Base-by-base conservation (phyloP, 768 basidiomycete genomes). In the Lactarius vividus region DNA sequence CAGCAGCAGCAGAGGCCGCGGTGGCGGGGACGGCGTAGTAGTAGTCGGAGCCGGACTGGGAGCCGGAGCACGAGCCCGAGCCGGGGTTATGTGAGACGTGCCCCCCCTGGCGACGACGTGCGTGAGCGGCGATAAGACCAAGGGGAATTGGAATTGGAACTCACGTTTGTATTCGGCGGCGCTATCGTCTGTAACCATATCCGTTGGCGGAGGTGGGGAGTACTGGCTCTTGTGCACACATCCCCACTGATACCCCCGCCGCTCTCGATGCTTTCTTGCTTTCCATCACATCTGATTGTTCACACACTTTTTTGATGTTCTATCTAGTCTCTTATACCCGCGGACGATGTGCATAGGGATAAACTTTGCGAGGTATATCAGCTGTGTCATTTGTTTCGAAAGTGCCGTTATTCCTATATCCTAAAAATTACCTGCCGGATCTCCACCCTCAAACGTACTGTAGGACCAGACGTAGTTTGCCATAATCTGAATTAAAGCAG, bases 401-500 rank as follows among this genome's bases (percentile, higher is more conserved):
- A 58, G 42, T 40, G 35, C 57, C 37, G 13, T 33, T 35, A 52
- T 35, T 35, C 26, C 33, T 18, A 49, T 11, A 49, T 64, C 26
- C 57, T 20, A 64, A 53, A 64, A 53, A 35, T 37, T 39, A 33
- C 35, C 39, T 16, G 18, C 11, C 26, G 28, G 58, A 52, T 54
- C 61, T 29, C 54, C 15, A 29, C 35, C 35, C 56, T 46, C 56
- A 29, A 44, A 39, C n/a, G n/a, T n/a, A n/a, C 60, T 60, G 52
- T 40, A 57, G 42, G 37, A 62, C 13, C 26, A 31, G 23, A 28
- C 31, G 23, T 63, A 59, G 57, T 46, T 46, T 35, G 57, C 39
- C 52, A 40, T 53, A 53, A 53, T 54, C 40, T 49, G 65, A 59
- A 67, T 63, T 59, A 67, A 52, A 63, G 57, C 57, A 63, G 61